Base-by-base conservation (phyloP, 1,139 yeast species). In the Candida frijolesensis region DNA sequence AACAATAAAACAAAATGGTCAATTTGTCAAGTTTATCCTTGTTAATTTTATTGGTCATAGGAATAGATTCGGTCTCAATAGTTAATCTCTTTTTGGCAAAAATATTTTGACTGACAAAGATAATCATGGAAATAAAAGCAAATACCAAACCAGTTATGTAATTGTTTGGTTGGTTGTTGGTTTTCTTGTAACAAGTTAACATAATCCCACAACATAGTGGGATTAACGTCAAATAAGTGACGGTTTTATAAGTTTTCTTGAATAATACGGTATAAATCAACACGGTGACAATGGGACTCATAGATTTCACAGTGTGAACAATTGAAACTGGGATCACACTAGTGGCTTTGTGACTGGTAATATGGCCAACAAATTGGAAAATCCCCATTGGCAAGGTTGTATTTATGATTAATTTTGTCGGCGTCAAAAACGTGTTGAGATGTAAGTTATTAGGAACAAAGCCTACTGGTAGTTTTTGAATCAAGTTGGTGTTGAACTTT, bases 331-430 rank as follows among this genome's bases (percentile, higher is more conserved):
- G 97, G 45, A 92, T 88, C 54, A 87, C 69, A 2, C 91, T 81
- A 1, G 97, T 90, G 22, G 98, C 94, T 66, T 88, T 87, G 65
- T 91, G 96, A 5, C 96, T 83, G 11, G 96, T 83, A 53, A 91
- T 82, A 67, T 92, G 98, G 16, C 98, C 98, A 30, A 85, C 74
- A 56, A 92, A 87, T 71, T 92, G 98, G 69, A 92, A 92, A 52
- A 85, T 72, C 2, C 97, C 98, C 96, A 92, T 89, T 19, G 97
- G 97, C 29, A 89, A 79, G 0, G 96, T 89, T 33, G 94, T 83
- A 50, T 74, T 64, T 18, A 90, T 64, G 39, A 89, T 76, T 47
- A 80, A 76, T 42, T 60, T 54, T 3, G 83, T 76, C 9, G 95
- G 89, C 11, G 72, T 78, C 39, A 82, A 53, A 63, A 83, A 72